These are phyloP conservation scores for Neckera pumila DNA, from an alignment of 225 moss, liverwort and hornwort species.

Conservation along the genomic window DNA sequence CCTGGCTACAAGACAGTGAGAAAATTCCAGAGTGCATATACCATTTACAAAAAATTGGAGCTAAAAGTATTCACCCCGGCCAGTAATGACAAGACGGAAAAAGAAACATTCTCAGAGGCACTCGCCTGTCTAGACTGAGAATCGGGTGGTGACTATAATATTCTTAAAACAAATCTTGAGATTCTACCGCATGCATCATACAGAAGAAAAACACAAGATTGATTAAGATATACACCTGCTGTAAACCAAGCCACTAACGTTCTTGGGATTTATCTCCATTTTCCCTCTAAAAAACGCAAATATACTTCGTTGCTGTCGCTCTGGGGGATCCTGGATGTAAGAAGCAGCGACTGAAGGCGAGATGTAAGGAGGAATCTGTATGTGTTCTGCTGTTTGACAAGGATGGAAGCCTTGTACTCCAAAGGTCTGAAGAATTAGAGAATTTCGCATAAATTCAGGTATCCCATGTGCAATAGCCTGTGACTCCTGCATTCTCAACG, in stretches of 20 bases:
- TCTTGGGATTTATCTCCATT: slow-evolving; percentile 88
- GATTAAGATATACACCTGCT: slow-evolving; percentile 41
- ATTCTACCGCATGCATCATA: background rate
- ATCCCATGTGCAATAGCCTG: slow-evolving; percentile 54
- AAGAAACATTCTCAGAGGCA: background rate
- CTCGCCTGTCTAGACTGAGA: background rate
- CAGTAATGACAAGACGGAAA: background rate
- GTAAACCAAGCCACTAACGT: slow-evolving; percentile 71
- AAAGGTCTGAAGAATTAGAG: slow-evolving; percentile 83
- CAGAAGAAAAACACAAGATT: background rate
- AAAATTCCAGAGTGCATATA: background rate
- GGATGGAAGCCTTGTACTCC: slow-evolving; percentile 64
- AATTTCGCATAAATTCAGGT: slow-evolving; percentile 57
- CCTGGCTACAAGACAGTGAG: background rate
- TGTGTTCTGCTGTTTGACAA: slow-evolving; percentile 60
- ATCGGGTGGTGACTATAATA: background rate
- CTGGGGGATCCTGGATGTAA: slow-evolving; percentile 20
- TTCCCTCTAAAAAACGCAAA: slow-evolving; percentile 86
- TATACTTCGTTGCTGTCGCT: slow-evolving; percentile 46
- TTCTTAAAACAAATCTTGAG: background rate
- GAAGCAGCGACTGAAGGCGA: slow-evolving; percentile 36
- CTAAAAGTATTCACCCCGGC: background rate
- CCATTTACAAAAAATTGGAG: background rate
- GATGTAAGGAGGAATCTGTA: slow-evolving; percentile 84
- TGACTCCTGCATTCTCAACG: slow-evolving; percentile 31